Conservation (phyloP, 768 basidiomycete species). For the Roridomyces roridus region DNA sequence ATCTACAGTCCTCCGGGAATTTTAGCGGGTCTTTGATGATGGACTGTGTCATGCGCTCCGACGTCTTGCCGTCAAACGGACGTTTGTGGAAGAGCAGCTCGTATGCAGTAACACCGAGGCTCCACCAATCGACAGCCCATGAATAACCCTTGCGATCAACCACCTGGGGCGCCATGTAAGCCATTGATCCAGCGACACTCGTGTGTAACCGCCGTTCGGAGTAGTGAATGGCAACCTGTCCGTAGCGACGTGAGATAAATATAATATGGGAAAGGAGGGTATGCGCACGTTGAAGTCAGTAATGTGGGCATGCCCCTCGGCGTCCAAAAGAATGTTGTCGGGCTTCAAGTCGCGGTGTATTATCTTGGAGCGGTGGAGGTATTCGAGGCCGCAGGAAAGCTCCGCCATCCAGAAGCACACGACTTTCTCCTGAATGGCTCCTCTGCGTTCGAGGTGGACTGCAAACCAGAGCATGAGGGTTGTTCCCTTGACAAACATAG, state of each 20-base stretch:
- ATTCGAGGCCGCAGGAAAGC: conserved; percentile 81
- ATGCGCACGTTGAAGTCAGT: conserved; percentile 88
- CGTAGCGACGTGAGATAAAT: background rate
- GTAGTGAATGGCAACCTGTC: conserved; percentile 88
- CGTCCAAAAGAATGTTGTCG: conserved; percentile 94
- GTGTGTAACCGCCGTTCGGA: conserved; percentile 88
- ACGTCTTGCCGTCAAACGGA: conserved; percentile 90
- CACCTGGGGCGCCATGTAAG: conserved; percentile 99
- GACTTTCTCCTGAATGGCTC: conserved; percentile 67
- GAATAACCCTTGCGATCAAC: conserved; percentile 90
- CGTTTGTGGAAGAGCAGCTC: conserved; percentile 85
- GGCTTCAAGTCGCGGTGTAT: conserved; percentile 92
- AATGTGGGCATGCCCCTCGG: conserved; percentile 92
- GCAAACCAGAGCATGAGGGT: conserved; percentile 7
- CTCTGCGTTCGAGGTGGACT: conserved; percentile 87
- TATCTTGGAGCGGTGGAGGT: conserved; percentile 90
- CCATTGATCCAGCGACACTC: conserved; percentile 97
- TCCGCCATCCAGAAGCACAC: conserved; percentile 93
- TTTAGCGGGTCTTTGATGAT: conserved; percentile 81
- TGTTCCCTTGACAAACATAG: conserved; percentile 6
- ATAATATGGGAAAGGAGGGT: background rate
- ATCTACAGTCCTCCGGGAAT: conserved; percentile 74
- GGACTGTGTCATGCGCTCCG: conserved; percentile 86
- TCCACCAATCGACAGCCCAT: conserved; percentile 96
- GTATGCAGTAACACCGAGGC: conserved; percentile 87